Evolutionary conservation across 371 early-diverging fungal species (phyloP).

Genomic region (Saksenaea oblongispora): DNA sequence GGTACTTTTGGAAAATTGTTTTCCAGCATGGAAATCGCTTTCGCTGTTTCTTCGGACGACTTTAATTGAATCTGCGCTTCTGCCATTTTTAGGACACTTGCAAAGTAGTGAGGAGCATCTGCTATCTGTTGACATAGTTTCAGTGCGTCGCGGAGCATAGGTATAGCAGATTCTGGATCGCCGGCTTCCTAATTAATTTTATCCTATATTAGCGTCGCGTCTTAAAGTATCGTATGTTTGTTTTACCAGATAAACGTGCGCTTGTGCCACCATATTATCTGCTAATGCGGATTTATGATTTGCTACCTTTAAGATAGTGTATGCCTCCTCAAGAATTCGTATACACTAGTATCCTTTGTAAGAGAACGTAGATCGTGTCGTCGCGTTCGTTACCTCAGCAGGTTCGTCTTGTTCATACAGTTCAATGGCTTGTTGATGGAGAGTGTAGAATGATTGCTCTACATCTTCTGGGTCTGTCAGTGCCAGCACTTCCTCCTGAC

Average conservation of each 20-base stretch:
- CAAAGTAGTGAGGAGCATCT: constrained; percentile 22
- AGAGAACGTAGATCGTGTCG: not conserved
- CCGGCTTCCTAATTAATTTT: constrained; percentile 15
- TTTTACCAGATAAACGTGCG: not conserved
- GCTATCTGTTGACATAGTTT: not conserved
- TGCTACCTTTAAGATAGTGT: not conserved
- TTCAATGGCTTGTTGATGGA: not conserved
- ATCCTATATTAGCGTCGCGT: not conserved
- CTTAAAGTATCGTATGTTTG: not conserved
- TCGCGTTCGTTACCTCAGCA: not conserved
- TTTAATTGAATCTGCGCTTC: constrained; percentile 13
- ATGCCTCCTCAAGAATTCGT: not conserved
- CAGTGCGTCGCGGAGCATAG: constrained; percentile 20
- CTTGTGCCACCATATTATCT: not conserved
- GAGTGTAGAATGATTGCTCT: not conserved
- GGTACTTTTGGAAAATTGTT: constrained; percentile 17
- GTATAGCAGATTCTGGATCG: constrained; percentile 13
- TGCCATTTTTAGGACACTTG: constrained; percentile 15
- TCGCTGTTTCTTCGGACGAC: not conserved
- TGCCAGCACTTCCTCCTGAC: not conserved
- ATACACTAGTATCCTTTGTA: not conserved
- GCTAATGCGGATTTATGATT: not conserved
- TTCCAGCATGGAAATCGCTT: constrained; percentile 13
- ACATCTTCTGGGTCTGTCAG: not conserved
- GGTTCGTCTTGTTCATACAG: not conserved